These are phyloP conservation scores for Whalleya microplaca DNA, from an alignment of 2,329 filamentous ascomycete species.

Conservation along the genomic window DNA sequence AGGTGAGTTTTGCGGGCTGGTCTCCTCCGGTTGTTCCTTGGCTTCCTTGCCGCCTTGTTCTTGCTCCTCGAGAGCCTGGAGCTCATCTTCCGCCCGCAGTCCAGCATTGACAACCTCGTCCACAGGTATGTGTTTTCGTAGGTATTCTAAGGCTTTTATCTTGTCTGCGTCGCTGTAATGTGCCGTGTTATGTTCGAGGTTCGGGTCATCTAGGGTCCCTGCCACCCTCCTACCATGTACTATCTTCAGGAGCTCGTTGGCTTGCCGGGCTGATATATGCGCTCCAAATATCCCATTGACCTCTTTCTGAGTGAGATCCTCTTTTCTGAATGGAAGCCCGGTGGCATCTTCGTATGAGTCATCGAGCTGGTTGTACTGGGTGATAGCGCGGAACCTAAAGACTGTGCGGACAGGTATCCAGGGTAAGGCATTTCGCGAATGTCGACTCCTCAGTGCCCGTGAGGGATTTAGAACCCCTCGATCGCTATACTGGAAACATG, in stretches of 20 bases:
- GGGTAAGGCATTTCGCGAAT: constrained; percentile 18
- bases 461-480: constrained; percentile 16
- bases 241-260: constrained; percentile 60
- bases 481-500: constrained; percentile 29
- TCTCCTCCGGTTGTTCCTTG: constrained; percentile 23
- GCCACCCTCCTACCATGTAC: constrained; percentile 67
- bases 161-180: constrained; percentile 48
- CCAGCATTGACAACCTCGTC: constrained; percentile 65
- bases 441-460: constrained; percentile 1
- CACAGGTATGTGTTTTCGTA: constrained; percentile 58
- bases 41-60: constrained; percentile 27
- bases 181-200: constrained; percentile 51
- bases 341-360: constrained; percentile 57
- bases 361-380: constrained; percentile 62
- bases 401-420: constrained; percentile 32
- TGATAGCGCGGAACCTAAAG: constrained; percentile 44
- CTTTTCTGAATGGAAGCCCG: constrained; percentile 57
- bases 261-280: constrained; percentile 46
- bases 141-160: constrained; percentile 54
- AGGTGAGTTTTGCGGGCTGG: constrained; percentile 13
- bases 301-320: constrained; percentile 54
- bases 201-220: constrained; percentile 65
- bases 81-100: constrained; percentile 65
- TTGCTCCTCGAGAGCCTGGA: constrained; percentile 53
- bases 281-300: constrained; percentile 54